A percentile compares a stretch with the other conserved stretches of the same genome.
Evolutionary conservation across 257 asterid species (phyloP).

Genomic region (Salvia hispanica): DNA sequence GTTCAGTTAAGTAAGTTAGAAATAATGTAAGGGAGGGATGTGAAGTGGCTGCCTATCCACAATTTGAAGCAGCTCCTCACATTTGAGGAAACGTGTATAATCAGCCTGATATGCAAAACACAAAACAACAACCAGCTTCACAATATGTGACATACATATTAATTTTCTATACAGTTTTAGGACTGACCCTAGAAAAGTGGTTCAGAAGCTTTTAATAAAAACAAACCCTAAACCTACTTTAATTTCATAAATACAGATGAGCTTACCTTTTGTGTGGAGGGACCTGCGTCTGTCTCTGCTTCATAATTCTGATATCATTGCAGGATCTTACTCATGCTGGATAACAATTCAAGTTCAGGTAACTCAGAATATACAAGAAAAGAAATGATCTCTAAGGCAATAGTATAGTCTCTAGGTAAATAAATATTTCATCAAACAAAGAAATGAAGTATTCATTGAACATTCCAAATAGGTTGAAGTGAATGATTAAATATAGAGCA

Average conservation of each 20-base stretch:
- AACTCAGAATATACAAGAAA: background rate
- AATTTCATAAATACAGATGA: background rate
- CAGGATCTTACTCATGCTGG: slow-evolving; percentile 38
- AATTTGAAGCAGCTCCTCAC: slow-evolving; percentile 47
- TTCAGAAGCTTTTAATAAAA: background rate
- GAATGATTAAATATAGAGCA: no score
- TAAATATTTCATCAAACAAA: background rate
- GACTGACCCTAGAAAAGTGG: background rate
- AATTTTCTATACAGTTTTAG: background rate
- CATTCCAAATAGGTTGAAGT: no score
- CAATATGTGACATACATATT: background rate
- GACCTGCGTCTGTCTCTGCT: slow-evolving; percentile 18
- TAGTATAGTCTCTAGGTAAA: background rate
- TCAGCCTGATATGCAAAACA: slow-evolving; percentile 38
- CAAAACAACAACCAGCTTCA: background rate
- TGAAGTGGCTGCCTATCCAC: slow-evolving; percentile 49
- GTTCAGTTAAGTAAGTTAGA: slow-evolving; percentile 22
- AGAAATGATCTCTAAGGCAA: no score
- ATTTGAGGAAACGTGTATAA: slow-evolving; percentile 34
- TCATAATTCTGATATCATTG: slow-evolving; percentile 21
- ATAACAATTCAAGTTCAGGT: slow-evolving; percentile 7
- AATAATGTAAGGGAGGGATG: slow-evolving; percentile 22
- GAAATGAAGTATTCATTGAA: background rate
- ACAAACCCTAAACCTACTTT: background rate
- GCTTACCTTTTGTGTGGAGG: slow-evolving; percentile 16